A percentile compares a stretch with the other conserved stretches of the same genome.
These are phyloP conservation scores for Scutellaria galericulata DNA, from an alignment of 257 asterid species.

Conservation along the genomic window DNA sequence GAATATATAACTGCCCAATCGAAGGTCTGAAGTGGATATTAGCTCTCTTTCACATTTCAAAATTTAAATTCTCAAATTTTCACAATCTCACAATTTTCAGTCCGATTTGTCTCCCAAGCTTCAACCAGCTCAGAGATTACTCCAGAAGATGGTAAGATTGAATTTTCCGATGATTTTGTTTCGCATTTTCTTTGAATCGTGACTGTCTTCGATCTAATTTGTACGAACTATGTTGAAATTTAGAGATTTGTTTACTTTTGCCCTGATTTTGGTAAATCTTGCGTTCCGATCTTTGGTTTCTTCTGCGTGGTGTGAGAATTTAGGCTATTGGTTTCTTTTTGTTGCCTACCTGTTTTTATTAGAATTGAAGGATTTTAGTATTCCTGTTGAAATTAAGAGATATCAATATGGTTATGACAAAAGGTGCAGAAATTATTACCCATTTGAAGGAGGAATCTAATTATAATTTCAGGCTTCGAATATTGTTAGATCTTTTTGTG, in stretches of 20 bases:
- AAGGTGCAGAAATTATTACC: neutral
- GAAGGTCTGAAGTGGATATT: neutral
- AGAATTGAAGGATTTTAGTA: neutral
- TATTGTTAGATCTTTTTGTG: neutral
- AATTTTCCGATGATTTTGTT: neutral
- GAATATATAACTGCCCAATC: neutral
- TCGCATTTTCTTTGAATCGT: conserved; percentile 18
- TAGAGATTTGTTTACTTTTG: conserved; percentile 27
- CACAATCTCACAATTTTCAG: conserved; percentile 34
- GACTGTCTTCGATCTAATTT: conserved; percentile 29
- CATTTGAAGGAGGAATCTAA: neutral
- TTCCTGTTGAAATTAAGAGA: conserved; percentile 7
- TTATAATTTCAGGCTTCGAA: neutral
- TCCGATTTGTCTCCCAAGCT: conserved; percentile 38
- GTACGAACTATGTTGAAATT: conserved; percentile 19
- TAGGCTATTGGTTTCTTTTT: neutral
- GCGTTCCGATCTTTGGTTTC: conserved; percentile 7
- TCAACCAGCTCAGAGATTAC: conserved; percentile 29
- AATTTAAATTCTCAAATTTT: conserved; percentile 35
- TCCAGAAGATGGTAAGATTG: conserved; percentile 38
- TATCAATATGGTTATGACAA: neutral
- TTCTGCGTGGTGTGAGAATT: neutral
- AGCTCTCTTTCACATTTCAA: conserved; percentile 33
- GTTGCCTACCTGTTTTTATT: neutral
- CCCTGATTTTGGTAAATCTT: conserved; percentile 1